Conservation (phyloP, 805 yeast genomes). For the Peterozyma xylosa region DNA sequence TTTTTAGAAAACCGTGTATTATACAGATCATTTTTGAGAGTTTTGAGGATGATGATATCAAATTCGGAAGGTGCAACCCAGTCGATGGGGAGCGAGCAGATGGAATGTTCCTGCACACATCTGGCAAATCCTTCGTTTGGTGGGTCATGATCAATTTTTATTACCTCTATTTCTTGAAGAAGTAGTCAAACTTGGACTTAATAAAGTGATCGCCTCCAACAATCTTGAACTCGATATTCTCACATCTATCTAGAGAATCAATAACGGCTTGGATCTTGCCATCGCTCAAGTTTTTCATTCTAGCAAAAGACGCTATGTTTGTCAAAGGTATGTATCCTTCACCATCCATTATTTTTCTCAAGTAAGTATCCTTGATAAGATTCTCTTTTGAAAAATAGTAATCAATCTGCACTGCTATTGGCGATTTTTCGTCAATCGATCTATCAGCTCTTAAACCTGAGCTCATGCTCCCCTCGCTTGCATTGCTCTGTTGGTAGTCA, state of each 20-base stretch:
- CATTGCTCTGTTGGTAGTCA: background rate
- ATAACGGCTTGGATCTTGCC: conserved; percentile 38
- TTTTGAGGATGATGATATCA: no score
- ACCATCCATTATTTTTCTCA: conserved; percentile 69
- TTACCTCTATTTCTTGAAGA: background rate
- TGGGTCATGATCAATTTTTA: no score
- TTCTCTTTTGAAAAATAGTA: conserved; percentile 87
- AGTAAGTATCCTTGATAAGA: conserved; percentile 70
- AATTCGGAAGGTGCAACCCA: no score
- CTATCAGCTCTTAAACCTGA: background rate
- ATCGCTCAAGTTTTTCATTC: conserved; percentile 52
- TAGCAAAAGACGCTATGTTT: conserved; percentile 58
- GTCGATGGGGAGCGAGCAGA: no score
- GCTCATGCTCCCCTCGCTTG: background rate
- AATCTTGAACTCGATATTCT: conserved; percentile 3
- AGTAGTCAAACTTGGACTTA: conserved; percentile 6
- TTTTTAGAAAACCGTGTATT: no score
- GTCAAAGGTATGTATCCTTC: conserved; percentile 61
- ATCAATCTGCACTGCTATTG: conserved; percentile 50
- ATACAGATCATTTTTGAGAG: no score
- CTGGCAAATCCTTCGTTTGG: no score
- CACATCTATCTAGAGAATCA: conserved; percentile 2
- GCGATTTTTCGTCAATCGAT: conserved; percentile 8
- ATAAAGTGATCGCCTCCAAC: conserved; percentile 3
- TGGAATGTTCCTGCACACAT: no score